Evolutionary conservation across 2,329 filamentous ascomycete genomes (phyloP).

Genomic region (Mycosphaerella sp.): DNA sequence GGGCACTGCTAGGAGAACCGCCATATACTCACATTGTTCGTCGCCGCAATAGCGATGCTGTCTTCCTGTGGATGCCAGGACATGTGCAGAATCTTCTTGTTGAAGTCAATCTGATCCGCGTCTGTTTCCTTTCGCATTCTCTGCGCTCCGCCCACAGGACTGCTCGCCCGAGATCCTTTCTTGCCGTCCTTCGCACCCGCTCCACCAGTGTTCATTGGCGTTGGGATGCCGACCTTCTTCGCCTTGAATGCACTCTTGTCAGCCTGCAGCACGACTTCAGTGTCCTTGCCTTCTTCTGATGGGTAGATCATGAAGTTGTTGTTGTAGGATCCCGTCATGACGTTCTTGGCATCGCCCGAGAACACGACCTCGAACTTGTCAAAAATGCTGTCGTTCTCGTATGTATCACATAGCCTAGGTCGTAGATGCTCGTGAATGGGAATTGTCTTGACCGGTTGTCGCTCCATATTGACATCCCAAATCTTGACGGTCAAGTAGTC

Average conservation of each 20-base stretch:
- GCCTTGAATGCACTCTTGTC: slow-evolving; percentile 99
- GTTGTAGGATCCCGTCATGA: slow-evolving; percentile 99
- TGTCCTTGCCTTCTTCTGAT: slow-evolving; percentile 90
- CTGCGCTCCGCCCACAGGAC: slow-evolving; percentile 80
- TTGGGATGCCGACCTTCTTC: slow-evolving; percentile 98
- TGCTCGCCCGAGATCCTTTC: slow-evolving; percentile 85
- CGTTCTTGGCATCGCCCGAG: slow-evolving; percentile 95
- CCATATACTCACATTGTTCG: slow-evolving; percentile 78
- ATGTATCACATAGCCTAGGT: slow-evolving; percentile 91
- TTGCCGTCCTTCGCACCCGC: slow-evolving; percentile 51
- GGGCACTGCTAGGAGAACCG: not conserved
- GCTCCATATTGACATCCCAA: slow-evolving; percentile 99
- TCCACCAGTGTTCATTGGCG: slow-evolving; percentile 76
- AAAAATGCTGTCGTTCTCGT: slow-evolving; percentile 99
- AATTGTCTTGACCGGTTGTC: slow-evolving; percentile 95
- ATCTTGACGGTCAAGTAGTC: slow-evolving; percentile 99
- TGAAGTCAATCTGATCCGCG: slow-evolving; percentile 98
- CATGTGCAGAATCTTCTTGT: slow-evolving; percentile 99
- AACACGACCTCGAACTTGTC: slow-evolving; percentile 99
- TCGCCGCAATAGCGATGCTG: slow-evolving; percentile 98
- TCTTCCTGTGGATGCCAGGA: slow-evolving; percentile 99
- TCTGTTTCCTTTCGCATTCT: slow-evolving; percentile 99
- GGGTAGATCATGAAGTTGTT: slow-evolving; percentile 99
- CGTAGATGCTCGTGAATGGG: slow-evolving; percentile 96
- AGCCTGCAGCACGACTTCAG: slow-evolving; percentile 92